Evolutionary conservation across 441 rosid genomes (phyloP).

Genomic region (Aleurites moluccanus): DNA sequence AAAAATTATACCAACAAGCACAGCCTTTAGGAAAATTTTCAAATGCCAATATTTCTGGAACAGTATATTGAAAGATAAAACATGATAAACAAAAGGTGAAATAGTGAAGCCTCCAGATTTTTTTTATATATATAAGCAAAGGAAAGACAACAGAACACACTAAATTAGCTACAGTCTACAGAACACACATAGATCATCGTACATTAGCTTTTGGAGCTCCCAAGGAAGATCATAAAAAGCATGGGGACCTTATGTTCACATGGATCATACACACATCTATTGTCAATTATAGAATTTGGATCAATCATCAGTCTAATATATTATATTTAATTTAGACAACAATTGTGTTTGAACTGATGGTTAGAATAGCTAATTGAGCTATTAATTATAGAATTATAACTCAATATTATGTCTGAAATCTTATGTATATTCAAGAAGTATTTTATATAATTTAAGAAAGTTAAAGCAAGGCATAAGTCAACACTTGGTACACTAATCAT

Average conservation of each 20-base stretch:
- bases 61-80: neutral
- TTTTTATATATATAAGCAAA: neutral
- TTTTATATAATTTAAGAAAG: neutral
- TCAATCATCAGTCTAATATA: neutral
- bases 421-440: neutral
- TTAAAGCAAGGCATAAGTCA: neutral
- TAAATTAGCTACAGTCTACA: neutral
- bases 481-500: neutral
- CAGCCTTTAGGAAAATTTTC: neutral
- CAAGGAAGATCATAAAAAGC: neutral
- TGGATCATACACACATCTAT: neutral
- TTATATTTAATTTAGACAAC: neutral
- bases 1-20: neutral
- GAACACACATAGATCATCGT: neutral
- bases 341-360: neutral
- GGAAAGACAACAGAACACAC: neutral
- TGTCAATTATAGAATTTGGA: neutral
- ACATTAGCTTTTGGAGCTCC: neutral
- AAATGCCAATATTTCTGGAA: neutral
- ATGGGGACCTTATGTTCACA: neutral
- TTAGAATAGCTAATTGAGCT: neutral
- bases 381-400: neutral
- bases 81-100: neutral
- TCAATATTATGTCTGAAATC: neutral
- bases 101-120: neutral